phyloP scores from a whole-genome alignment of 306 rosid genomes.

The Fragaria vesca region DNA sequence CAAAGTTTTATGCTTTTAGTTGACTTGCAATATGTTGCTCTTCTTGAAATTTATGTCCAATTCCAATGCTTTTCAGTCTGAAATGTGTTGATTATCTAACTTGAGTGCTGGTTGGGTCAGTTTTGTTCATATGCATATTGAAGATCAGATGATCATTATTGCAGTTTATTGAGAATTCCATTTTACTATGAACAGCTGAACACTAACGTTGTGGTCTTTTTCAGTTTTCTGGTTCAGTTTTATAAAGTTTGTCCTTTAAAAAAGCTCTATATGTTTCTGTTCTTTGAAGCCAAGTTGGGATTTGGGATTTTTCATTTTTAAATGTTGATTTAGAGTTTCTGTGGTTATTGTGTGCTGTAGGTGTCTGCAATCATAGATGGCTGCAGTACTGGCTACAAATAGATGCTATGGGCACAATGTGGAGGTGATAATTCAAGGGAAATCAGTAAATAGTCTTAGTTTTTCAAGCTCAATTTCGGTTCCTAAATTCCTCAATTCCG shows the following conservation, averaged over 20 bases:
- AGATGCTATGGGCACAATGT: slow-evolving; percentile 48
- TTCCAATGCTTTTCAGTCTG: slow-evolving; percentile 9
- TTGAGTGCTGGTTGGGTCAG: background rate
- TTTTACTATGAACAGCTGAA: background rate
- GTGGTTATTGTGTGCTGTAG: slow-evolving; percentile 11
- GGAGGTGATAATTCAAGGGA: slow-evolving; percentile 42
- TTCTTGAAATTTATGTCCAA: background rate
- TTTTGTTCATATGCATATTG: background rate
- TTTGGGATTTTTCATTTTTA: background rate
- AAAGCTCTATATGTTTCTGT: background rate
- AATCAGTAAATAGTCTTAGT: slow-evolving; percentile 40
- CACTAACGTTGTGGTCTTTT: background rate
- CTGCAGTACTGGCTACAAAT: slow-evolving; percentile 64
- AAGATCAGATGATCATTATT: background rate
- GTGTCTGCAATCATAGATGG: slow-evolving; percentile 43
- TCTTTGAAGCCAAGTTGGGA: background rate
- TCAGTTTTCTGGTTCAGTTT: slow-evolving; percentile 5
- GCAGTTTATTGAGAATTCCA: background rate
- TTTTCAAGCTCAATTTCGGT: slow-evolving; percentile 60
- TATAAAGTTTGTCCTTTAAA: background rate
- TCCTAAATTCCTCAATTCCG: slow-evolving; percentile 34
- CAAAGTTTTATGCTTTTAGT: background rate
- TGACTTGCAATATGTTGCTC: background rate
- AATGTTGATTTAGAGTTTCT: slow-evolving; percentile 15
- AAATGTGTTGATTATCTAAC: background rate